These are phyloP conservation scores for Argentina anserina DNA, from an alignment of 306 rosid species.

Conservation along the genomic window DNA sequence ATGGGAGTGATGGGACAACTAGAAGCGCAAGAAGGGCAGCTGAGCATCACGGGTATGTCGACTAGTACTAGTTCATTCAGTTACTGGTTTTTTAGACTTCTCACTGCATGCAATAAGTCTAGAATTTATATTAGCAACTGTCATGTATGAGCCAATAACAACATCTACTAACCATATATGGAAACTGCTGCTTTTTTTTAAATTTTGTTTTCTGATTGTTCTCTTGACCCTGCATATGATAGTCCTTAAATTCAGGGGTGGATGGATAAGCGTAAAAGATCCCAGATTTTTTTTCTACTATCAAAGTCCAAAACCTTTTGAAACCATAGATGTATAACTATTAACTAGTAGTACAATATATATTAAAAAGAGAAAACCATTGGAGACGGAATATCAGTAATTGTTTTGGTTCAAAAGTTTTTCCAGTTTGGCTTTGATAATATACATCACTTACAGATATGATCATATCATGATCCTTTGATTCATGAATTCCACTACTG, in stretches of 20 bases:
- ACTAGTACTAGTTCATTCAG: not conserved
- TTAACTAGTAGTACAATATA: too few species aligned
- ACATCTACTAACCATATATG: not conserved
- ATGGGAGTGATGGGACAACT: conserved; percentile 24
- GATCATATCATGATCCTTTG: not conserved
- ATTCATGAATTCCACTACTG: not conserved
- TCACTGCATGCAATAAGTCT: not conserved
- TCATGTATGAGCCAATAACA: not conserved
- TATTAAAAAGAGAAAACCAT: not conserved
- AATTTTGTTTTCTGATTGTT: not conserved
- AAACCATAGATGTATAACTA: not conserved
- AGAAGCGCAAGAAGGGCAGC: conserved; percentile 15
- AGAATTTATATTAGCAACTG: not conserved
- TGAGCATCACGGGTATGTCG: conserved; percentile 17
- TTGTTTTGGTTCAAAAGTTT: not conserved
- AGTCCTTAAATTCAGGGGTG: not conserved
- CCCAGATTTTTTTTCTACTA: not conserved
- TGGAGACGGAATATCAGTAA: not conserved
- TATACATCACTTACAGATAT: not conserved
- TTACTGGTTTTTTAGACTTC: not conserved
- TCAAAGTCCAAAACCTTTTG: not conserved
- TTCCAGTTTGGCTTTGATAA: not conserved
- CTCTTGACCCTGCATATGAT: not conserved
- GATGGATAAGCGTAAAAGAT: not conserved
- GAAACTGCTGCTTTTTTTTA: not conserved